Conservation (phyloP, 352 stramenopile genomes). For the Phytophthora syringae region DNA sequence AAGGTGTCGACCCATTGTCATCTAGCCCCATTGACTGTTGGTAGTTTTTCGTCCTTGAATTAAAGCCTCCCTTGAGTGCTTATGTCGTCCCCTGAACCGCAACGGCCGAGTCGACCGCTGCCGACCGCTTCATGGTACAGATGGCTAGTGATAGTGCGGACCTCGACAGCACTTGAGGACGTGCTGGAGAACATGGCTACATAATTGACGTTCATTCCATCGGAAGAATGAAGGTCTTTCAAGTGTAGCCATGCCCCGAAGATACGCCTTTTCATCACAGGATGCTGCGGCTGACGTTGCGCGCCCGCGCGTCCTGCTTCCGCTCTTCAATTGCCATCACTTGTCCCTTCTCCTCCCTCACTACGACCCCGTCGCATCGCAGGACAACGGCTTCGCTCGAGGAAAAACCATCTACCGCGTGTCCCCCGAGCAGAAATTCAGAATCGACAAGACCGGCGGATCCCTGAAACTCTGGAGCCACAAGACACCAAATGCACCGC, state of each 20-base stretch:
- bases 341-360: background rate
- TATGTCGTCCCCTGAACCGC: background rate
- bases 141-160: too few species aligned
- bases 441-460: slow-evolving; percentile 26
- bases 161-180: too few species aligned
- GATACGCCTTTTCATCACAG: slow-evolving; percentile 1
- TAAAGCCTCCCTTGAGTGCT: too few species aligned
- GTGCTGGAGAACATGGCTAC: too few species aligned
- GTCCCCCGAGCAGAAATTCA: slow-evolving; percentile 9
- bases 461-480: slow-evolving; percentile 11
- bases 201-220: too few species aligned
- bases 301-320: background rate
- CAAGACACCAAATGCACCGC: background rate
- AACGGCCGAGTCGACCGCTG: too few species aligned
- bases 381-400: slow-evolving; percentile 36
- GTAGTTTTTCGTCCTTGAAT: too few species aligned
- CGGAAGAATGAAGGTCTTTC: too few species aligned
- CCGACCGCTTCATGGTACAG: too few species aligned
- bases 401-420: slow-evolving; percentile 39
- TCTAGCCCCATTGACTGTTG: too few species aligned
- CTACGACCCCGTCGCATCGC: slow-evolving; percentile 17
- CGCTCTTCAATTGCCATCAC: slow-evolving; percentile 15
- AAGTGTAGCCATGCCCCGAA: background rate
- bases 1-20: too few species aligned
- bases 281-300: slow-evolving; percentile 19